A percentile compares a stretch with the other conserved stretches of the same genome.
Conservation (phyloP, 208 protist genomes). For the Leptomonas pyrrhocoris region DNA sequence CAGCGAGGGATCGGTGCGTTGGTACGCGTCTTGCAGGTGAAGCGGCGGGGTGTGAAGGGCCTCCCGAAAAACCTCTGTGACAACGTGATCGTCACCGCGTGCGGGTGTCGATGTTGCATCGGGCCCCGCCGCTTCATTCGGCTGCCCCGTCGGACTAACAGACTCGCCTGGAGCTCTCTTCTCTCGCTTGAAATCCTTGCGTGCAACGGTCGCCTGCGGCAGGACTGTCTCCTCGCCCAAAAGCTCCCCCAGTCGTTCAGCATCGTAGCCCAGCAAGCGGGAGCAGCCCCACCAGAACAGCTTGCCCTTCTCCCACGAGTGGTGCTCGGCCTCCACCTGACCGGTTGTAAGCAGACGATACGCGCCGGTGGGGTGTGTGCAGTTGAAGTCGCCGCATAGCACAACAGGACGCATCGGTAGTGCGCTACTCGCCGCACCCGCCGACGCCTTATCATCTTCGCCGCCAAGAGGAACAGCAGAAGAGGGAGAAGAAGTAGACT, state of each 20-base stretch:
- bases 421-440: too few species aligned
- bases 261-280: slow-evolving; percentile 63
- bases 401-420: slow-evolving; percentile 41
- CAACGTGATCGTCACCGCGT: slow-evolving; percentile 17
- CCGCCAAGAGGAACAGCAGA: neutral
- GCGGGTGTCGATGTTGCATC: neutral
- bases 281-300: slow-evolving; percentile 88
- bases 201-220: slow-evolving; percentile 16
- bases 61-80: slow-evolving; percentile 49
- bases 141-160: neutral
- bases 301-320: slow-evolving; percentile 86
- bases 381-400: slow-evolving; percentile 91
- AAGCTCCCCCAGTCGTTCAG: slow-evolving; percentile 40
- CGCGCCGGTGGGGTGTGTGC: slow-evolving; percentile 77
- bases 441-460: too few species aligned
- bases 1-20: slow-evolving; percentile 53
- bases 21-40: slow-evolving; percentile 63
- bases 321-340: slow-evolving; percentile 59
- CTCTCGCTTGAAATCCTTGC: slow-evolving; percentile 20
- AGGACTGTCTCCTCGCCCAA: slow-evolving; percentile 24
- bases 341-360: slow-evolving; percentile 85
- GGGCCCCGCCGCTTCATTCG: neutral
- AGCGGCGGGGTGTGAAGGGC: slow-evolving; percentile 44
- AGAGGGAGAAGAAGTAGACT: too few species aligned
- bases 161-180: slow-evolving; percentile 12